Evolutionary conservation across 495 filamentous ascomycete species (phyloP), one percentile per base, ranked within the genome.

Genomic region (Symbiotaphrina buchneri): DNA sequence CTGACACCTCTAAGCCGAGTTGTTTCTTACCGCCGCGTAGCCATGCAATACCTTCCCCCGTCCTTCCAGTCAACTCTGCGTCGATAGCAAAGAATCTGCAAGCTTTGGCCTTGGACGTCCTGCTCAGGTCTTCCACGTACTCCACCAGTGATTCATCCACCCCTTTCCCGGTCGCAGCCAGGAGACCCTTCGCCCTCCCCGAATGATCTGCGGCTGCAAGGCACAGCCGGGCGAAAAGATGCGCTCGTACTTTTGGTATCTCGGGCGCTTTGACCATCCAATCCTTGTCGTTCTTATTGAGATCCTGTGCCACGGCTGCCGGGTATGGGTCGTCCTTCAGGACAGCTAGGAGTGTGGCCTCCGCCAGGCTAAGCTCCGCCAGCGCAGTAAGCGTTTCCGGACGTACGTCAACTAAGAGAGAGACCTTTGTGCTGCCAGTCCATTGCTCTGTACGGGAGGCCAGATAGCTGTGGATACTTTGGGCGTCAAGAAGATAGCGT

Each of bases 261-360:
- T 78, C 70, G 8, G 82, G 79, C 1, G 75, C 63, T 42, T 72
- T 74, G 40, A 83, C 77, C 81, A 92, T 91, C 83, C 83, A 93
- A 40, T 90, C 82, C 21, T 62, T 74, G 47, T 82, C 77, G 38
- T 75, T 68, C 18, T 69, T 62, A 41, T 87, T 83, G 20, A 79
- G 61, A 28, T 68, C 65, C 34, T 81, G 74, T 7, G 77, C 67
- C 19, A 81, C 73, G 10, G 66, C 64, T 2, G 70, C 68, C 1
- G 87, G 71, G 41, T 95, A 93, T 0, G 85, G 80, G 44, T 97
- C 87, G 40, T 93, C 84, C 42, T 92, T 94, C 18, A 85, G 49
- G 1, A 94, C 81, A 2, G 81, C 77, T 2, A 93, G 58, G 4
- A 95, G 62, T 0, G 84, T 94, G 0, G 87, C 85, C 47, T 92